Base-by-base conservation (phyloP, 768 basidiomycete genomes). In the Podaxis carcinomalis region DNA sequence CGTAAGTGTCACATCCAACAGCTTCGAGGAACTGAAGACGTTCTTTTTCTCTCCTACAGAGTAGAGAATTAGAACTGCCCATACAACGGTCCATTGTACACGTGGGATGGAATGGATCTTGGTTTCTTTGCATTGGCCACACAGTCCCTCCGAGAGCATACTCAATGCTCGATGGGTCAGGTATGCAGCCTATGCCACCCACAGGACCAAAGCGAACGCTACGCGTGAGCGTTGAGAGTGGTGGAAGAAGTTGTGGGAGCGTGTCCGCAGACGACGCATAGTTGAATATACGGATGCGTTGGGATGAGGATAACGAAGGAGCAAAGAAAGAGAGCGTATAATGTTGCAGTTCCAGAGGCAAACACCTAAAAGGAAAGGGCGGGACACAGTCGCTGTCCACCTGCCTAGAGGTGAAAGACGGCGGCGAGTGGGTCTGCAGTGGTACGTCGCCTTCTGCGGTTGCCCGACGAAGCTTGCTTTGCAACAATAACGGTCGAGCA, bases 281-380 rank as follows among this genome's bases (percentile, higher is more conserved):
- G 32, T 67, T 69, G 63, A 77, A 79, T 35, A 89, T 78, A 6
- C 79, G 80, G 63, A 80, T 73, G 21, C 80, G 80, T 65, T 89
- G 88, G 1, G 73, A 70, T 19, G 77, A 68, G 16, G 87, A 87
- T 53, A 89, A 78, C 0, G 70, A 74, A 14, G 86, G 86, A 3
- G 85, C 82, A 21, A 87, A 70, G 65, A 82, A 80, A 11, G 83
- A 80, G 36, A 89, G 76, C 39, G 86, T 80, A 67, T 84, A 68
- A 10, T 83, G 77, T 58, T 82, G 80, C 5, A 89, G 72, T 68
- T 89, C 88, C 7, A 69, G 70, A 2, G 88, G 88, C 11, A 89
- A 70, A 27, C 67, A 54, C 35, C 51, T 61, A 66, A 83, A 80
- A 5, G 74, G 69, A 62, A 75, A 76, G 1, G 16, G 9, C 16